Evolutionary conservation across 1,284 basidiomycete species (phyloP).

Genomic region (Fomitopsis pinicola): DNA sequence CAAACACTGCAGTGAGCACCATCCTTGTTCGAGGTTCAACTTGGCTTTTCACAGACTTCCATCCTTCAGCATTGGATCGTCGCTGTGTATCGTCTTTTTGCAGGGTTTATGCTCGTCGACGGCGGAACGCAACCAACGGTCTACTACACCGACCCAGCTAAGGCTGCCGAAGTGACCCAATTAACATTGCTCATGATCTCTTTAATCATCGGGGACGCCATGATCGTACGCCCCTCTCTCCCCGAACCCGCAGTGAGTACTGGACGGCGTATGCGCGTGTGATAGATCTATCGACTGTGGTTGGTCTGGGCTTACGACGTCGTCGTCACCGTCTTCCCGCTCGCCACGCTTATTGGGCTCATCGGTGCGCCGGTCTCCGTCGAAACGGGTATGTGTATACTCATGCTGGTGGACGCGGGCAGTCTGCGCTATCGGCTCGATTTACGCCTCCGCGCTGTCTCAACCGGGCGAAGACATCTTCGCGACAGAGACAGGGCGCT

Average conservation of each 20-base stretch:
- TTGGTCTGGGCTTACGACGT: slow-evolving; percentile 2
- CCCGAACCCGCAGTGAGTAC: too few species aligned
- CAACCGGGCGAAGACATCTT: slow-evolving; percentile 1
- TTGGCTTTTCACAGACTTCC: not conserved
- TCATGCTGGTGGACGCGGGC: not conserved
- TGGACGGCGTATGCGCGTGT: too few species aligned
- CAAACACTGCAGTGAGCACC: not conserved
- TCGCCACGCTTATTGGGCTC: not conserved
- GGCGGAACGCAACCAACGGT: not conserved
- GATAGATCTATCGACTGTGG: slow-evolving; percentile 7
- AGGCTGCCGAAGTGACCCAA: not conserved
- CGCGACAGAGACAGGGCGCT: not conserved
- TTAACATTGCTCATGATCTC: slow-evolving; percentile 1
- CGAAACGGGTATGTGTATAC: too few species aligned
- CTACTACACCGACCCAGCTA: not conserved
- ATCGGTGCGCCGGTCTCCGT: not conserved
- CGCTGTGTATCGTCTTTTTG: slow-evolving; percentile 1
- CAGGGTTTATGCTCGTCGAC: not conserved
- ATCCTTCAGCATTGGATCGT: slow-evolving; percentile 1
- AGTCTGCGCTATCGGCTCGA: slow-evolving; percentile 4
- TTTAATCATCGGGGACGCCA: slow-evolving; percentile 2
- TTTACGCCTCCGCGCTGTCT: not conserved
- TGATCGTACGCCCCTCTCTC: not conserved
- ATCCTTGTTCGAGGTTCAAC: too few species aligned
- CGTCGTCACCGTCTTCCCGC: not conserved